Evolutionary conservation across 495 filamentous ascomycete genomes (phyloP).

Genomic region (Podospora conica): DNA sequence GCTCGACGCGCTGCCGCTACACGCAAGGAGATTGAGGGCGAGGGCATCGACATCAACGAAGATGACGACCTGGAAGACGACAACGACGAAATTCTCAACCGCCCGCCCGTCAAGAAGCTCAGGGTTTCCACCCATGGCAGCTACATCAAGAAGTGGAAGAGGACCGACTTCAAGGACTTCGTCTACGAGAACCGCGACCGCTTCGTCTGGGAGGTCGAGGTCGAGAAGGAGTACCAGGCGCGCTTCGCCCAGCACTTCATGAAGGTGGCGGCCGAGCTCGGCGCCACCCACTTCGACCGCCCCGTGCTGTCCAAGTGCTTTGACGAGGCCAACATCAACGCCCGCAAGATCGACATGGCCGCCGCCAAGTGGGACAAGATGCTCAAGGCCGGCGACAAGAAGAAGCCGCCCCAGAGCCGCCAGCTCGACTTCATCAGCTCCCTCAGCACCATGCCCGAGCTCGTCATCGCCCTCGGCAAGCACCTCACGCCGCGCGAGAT

Average conservation of each 20-base stretch:
- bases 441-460: constrained; percentile 41
- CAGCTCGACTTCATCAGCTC: constrained; percentile 47
- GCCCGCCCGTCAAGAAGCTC: constrained; percentile 2
- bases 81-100: neutral
- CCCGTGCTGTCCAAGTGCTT: constrained; percentile 10
- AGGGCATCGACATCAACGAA: constrained; percentile 21
- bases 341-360: constrained; percentile 1
- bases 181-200: neutral
- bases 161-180: neutral
- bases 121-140: neutral
- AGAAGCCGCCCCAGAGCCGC: neutral
- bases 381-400: constrained; percentile 8
- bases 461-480: constrained; percentile 45
- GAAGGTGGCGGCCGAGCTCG: constrained; percentile 4
- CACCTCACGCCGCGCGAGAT: constrained; percentile 46
- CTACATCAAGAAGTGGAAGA: constrained; percentile 9
- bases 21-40: constrained; percentile 16
- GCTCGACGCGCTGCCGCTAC: constrained; percentile 18
- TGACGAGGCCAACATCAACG: constrained; percentile 9
- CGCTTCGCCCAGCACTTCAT: neutral
- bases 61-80: neutral
- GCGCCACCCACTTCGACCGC: constrained; percentile 4
- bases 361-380: neutral
- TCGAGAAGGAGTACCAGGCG: neutral
- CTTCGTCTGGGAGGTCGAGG: neutral